Evolutionary conservation across 2,329 filamentous ascomycete species (phyloP).

Genomic region (Fusarium globosum): DNA sequence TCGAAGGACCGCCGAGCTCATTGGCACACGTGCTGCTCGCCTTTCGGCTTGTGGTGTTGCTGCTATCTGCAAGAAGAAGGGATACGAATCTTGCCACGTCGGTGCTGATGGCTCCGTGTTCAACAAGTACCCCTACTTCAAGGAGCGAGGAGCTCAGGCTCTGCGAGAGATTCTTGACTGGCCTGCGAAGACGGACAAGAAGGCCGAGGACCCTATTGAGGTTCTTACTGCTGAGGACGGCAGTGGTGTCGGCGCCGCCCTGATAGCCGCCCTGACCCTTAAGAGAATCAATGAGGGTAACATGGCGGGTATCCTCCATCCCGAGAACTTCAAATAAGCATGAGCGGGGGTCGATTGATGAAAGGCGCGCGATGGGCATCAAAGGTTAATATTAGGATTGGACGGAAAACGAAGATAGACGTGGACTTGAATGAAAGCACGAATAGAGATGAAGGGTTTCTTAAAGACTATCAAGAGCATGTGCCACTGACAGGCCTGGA

Average conservation of each 20-base stretch:
- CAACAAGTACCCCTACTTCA: constrained; percentile 99
- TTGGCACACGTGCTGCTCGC: constrained; percentile 92
- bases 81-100: constrained; percentile 87
- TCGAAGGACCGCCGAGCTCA: constrained; percentile 89
- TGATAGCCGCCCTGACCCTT: constrained; percentile 83
- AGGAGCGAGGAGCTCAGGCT: constrained; percentile 87
- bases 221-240: constrained; percentile 94
- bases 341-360: neutral
- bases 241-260: constrained; percentile 93
- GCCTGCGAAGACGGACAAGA: constrained; percentile 74
- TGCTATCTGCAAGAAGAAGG: constrained; percentile 97
- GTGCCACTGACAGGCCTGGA: constrained; percentile 12
- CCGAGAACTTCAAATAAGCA: constrained; percentile 66
- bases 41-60: constrained; percentile 95
- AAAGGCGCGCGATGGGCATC: constrained; percentile 26
- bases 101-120: constrained; percentile 98
- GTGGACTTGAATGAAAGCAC: constrained; percentile 31
- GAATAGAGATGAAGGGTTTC: constrained; percentile 25
- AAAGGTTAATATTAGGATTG: constrained; percentile 27
- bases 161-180: constrained; percentile 96
- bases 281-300: constrained; percentile 73
- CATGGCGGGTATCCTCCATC: constrained; percentile 71
- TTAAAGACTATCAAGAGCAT: constrained; percentile 27
- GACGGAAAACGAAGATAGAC: constrained; percentile 38
- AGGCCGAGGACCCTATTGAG: constrained; percentile 87